These are phyloP conservation scores for Babjeviella inositovora DNA, from an alignment of 805 yeast genomes.

Conservation along the genomic window DNA sequence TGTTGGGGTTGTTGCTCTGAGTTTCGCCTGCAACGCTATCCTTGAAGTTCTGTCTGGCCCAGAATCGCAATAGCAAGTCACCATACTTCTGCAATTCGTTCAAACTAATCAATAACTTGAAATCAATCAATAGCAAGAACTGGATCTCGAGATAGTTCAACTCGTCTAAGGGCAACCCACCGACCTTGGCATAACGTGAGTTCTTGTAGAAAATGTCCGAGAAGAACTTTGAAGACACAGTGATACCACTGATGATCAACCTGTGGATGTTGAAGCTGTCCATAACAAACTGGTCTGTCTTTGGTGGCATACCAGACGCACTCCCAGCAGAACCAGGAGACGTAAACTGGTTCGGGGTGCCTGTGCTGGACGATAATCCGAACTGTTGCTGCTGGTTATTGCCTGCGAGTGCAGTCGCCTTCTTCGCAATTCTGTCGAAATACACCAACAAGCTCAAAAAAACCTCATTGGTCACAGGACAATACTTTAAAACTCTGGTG, in stretches of 20 bases:
- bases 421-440: constrained; percentile 84
- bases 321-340: too few species aligned
- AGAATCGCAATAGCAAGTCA: constrained; percentile 68
- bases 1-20: too few species aligned
- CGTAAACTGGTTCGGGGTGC: too few species aligned
- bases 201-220: constrained; percentile 91
- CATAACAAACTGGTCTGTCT: constrained; percentile 71
- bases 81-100: constrained; percentile 89
- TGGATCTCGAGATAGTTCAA: constrained; percentile 85
- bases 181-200: constrained; percentile 87
- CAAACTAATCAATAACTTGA: constrained; percentile 70
- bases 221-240: constrained; percentile 90
- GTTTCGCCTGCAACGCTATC: too few species aligned
- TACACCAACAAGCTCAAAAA: constrained; percentile 81
- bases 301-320: too few species aligned
- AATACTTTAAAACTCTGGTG: constrained; percentile 81
- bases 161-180: constrained; percentile 88
- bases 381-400: too few species aligned
- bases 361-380: too few species aligned
- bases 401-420: constrained; percentile 66
- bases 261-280: constrained; percentile 94
- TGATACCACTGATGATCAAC: constrained; percentile 82
- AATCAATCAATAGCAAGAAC: constrained; percentile 71
- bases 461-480: constrained; percentile 98
- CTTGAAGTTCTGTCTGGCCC: constrained; percentile 32